Conservation (phyloP, 164 flowering plant species). For the Malania oleifera region DNA sequence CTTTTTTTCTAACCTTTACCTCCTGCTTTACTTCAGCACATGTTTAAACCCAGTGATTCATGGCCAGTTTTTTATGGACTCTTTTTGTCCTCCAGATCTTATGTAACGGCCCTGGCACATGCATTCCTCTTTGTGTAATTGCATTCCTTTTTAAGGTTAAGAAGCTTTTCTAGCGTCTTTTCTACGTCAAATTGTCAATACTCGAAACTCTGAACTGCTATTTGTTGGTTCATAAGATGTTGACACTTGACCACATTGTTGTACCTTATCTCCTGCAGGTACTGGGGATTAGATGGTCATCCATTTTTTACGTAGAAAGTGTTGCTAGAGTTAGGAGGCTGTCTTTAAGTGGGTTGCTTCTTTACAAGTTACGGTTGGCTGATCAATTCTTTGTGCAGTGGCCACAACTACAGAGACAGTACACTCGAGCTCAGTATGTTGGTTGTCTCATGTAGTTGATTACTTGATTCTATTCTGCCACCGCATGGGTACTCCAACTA, state of each 20-base stretch:
- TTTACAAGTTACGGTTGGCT: conserved; percentile 72
- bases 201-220: not conserved
- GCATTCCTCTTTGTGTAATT: conserved; percentile 74
- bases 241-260: not conserved
- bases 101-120: conserved; percentile 99
- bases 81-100: too few relatives aligned
- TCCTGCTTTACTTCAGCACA: not conserved
- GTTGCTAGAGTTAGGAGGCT: conserved; percentile 86
- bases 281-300: conserved; percentile 79
- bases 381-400: conserved; percentile 92
- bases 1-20: not conserved
- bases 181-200: not conserved
- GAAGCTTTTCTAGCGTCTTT: not conserved
- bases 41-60: not conserved
- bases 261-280: conserved; percentile 42
- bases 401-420: conserved; percentile 75
- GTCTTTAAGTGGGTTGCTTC: conserved; percentile 81
- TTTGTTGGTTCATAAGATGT: not conserved
- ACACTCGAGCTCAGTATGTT: conserved; percentile 73
- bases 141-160: conserved; percentile 84
- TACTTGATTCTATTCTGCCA: too few relatives aligned
- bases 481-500: too few relatives aligned
- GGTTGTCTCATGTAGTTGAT: conserved; percentile 67
- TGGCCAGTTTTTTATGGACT: not conserved
- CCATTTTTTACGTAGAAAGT: conserved; percentile 75